phyloP scores from a whole-genome alignment of 164 flowering plant species.

The Nelumbo lutea region DNA sequence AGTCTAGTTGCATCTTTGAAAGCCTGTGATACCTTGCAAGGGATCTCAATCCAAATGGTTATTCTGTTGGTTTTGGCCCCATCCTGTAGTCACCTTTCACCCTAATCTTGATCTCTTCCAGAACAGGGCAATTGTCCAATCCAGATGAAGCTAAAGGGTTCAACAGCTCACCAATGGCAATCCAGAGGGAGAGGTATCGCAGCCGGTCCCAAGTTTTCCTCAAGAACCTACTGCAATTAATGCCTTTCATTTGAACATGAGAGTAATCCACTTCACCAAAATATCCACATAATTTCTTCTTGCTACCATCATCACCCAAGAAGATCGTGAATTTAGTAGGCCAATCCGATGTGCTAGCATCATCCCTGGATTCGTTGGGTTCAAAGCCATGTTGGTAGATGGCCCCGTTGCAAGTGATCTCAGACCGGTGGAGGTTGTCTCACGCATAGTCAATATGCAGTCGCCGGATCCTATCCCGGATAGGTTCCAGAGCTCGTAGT shows the following conservation, averaged over 20 bases:
- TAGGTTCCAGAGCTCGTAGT: constrained; percentile 60
- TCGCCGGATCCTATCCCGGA: constrained; percentile 44
- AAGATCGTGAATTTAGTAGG: too few relatives aligned
- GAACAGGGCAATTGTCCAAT: constrained; percentile 62
- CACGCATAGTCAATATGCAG: constrained; percentile 85
- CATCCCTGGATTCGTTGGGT: not conserved
- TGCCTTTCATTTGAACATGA: constrained; percentile 20
- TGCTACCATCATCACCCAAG: not conserved
- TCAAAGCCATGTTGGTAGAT: too few relatives aligned
- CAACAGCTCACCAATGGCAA: constrained; percentile 66
- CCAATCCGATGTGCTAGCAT: not conserved
- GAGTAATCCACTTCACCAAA: constrained; percentile 1
- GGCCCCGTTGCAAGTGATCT: not conserved
- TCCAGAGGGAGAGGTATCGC: constrained; percentile 65
- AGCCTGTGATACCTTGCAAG: constrained; percentile 51
- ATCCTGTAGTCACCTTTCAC: too few relatives aligned
- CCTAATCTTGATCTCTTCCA: too few relatives aligned
- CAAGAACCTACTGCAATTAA: constrained; percentile 20
- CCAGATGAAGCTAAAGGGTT: constrained; percentile 51
- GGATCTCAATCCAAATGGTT: constrained; percentile 48
- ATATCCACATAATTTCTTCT: constrained; percentile 39
- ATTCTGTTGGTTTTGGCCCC: too few relatives aligned
- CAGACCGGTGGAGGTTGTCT: constrained; percentile 28
- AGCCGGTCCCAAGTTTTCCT: constrained; percentile 52
- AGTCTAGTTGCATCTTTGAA: constrained; percentile 72